Evolutionary conservation across 495 filamentous ascomycete species (phyloP), one percentile per base, ranked within the genome.

Genomic region (Penicillium silybi): DNA sequence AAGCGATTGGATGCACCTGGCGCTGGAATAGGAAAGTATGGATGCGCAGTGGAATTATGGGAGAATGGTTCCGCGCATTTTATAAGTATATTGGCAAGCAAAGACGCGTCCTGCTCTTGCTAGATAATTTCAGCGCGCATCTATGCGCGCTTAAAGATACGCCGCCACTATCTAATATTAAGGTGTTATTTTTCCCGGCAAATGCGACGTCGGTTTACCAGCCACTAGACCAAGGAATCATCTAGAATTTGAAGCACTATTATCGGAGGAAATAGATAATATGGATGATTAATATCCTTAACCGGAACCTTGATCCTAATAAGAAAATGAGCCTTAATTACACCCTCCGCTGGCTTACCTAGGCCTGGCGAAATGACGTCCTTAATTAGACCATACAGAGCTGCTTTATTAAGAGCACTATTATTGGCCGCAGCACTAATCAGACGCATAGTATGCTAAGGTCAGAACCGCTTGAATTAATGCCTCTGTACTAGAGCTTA

Each of bases 1-100:
- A 5, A 29, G 41, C 43, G 8, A 32, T 63, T 11, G 50, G 56
- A 7, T 54, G 34, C 19, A 18, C 22, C 16, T 65, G 59, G 51
- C 42, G 55, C 18, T 62, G 9, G 6, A 29, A 29, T 29, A 29
- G 9, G 4, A 29, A 29, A 7, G 26, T 7, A 7, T 29, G 7
- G 37, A 64, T 69, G 49, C 56, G 50, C 23, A n/a, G 44, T 23
- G 39, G 15, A 4, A 59, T 69, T 18, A 59, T 51, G 29, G 37
- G 48, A 32, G 58, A 66, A 50, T 68, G 49, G 54, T n/a, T 68
- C 2, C 41, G 52, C 23, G 3, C 22, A 16, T 65, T 69, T 51
- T 48, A 65, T 51, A 44, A 41, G 15, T 40, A 58, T 44, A 67
- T 66, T 29, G 39, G 53, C 13, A 52, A 23, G 26, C 41, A 44